Percentiles rank a stretch among this genome's conserved stretches.
phyloP scores from a whole-genome alignment of 2,329 filamentous ascomycete species.

The Epichloe glyceriae region DNA sequence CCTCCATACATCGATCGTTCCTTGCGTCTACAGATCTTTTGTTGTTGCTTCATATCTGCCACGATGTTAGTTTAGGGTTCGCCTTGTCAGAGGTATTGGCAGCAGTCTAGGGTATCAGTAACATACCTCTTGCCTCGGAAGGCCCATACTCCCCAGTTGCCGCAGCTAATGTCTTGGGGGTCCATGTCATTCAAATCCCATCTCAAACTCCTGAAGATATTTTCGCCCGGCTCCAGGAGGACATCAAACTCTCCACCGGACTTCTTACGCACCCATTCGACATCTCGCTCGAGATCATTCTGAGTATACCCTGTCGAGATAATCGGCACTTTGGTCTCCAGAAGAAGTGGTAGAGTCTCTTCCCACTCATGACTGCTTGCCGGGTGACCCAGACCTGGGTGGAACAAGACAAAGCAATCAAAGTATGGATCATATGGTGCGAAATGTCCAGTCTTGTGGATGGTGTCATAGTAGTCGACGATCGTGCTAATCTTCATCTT shows the following conservation, averaged over 20 bases:
- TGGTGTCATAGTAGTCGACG: conserved; percentile 95
- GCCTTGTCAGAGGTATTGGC: not conserved
- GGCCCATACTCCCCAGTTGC: conserved; percentile 95
- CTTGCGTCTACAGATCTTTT: conserved; percentile 27
- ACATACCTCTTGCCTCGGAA: conserved; percentile 91
- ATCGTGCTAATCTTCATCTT: conserved; percentile 95
- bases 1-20: not conserved
- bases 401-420: conserved; percentile 94
- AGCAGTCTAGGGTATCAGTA: not conserved
- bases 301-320: conserved; percentile 94
- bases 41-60: conserved; percentile 49
- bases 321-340: conserved; percentile 93
- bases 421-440: conserved; percentile 96
- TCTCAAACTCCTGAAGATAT: conserved; percentile 79
- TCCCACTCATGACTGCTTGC: conserved; percentile 90
- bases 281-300: conserved; percentile 85
- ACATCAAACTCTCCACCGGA: conserved; percentile 86
- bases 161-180: conserved; percentile 84
- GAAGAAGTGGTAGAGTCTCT: conserved; percentile 72
- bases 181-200: conserved; percentile 97
- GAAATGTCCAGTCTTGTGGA: conserved; percentile 84
- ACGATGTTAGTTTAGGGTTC: not conserved
- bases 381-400: conserved; percentile 89
- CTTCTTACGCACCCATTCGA: conserved; percentile 77
- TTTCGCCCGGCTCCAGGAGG: conserved; percentile 83